These are phyloP conservation scores for Botrytis byssoidea DNA, from an alignment of 2,329 filamentous ascomycete genomes.

Conservation along the genomic window DNA sequence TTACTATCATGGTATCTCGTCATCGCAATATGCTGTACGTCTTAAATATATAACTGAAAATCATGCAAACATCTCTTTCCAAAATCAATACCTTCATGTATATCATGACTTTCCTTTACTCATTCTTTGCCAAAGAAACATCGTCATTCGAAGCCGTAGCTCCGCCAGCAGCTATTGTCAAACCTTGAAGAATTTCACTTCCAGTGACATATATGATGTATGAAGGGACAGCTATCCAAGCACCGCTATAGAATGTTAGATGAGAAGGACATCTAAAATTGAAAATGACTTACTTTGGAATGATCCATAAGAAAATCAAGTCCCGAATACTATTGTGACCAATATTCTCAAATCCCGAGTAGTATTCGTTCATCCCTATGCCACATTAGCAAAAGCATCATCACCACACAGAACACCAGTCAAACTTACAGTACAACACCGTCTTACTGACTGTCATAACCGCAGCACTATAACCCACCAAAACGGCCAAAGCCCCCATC, in stretches of 20 bases:
- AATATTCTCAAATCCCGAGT: conserved; percentile 58
- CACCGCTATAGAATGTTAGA: conserved; percentile 45
- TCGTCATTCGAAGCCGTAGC: conserved; percentile 29
- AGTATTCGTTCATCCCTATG: conserved; percentile 59
- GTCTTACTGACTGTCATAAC: conserved; percentile 69
- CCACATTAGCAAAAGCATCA: conserved; percentile 15
- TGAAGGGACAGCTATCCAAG: conserved; percentile 62
- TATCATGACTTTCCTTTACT: not conserved
- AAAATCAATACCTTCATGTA: not conserved
- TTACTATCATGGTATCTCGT: not conserved
- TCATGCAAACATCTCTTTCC: not conserved
- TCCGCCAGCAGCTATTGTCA: conserved; percentile 47
- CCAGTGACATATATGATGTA: conserved; percentile 63
- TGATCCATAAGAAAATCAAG: conserved; percentile 58
- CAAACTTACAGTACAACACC: conserved; percentile 59
- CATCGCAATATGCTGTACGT: not conserved
- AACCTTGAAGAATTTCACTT: conserved; percentile 58
- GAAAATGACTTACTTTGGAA: conserved; percentile 60
- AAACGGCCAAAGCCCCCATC: conserved; percentile 52
- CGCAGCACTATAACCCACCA: conserved; percentile 58
- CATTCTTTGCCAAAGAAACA: conserved; percentile 28
- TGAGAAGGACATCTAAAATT: conserved; percentile 2
- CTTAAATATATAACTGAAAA: not conserved
- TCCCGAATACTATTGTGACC: conserved; percentile 57
- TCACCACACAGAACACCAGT: not conserved